These are phyloP conservation scores for Zymoseptoria tritici DNA, from an alignment of 2,329 filamentous ascomycete genomes.

Conservation along the genomic window DNA sequence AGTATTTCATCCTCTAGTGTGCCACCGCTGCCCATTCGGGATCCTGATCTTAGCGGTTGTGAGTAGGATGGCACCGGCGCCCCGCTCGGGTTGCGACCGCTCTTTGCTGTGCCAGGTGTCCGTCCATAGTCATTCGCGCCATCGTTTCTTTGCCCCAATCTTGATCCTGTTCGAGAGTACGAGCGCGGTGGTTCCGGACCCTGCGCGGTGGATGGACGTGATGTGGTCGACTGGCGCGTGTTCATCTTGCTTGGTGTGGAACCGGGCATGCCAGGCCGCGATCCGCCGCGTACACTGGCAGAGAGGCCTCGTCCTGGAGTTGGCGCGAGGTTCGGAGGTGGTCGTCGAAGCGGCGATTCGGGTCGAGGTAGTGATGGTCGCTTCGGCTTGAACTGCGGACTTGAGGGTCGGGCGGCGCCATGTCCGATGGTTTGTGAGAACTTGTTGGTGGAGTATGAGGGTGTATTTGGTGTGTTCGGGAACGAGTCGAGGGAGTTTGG, in stretches of 20 bases:
- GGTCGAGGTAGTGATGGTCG: conserved; percentile 77
- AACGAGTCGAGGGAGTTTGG: conserved; percentile 48
- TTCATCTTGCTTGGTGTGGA: conserved; percentile 25
- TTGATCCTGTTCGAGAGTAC: conserved; percentile 42
- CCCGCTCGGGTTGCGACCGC: conserved; percentile 30
- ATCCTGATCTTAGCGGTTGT: conserved; percentile 29
- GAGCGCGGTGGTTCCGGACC: conserved; percentile 32
- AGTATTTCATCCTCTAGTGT: conserved; percentile 52
- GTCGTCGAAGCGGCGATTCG: conserved; percentile 69
- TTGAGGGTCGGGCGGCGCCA: conserved; percentile 53
- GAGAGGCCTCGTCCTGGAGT: conserved; percentile 54
- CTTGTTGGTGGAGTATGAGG: conserved; percentile 57
- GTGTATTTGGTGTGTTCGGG: conserved; percentile 63
- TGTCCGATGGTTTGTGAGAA: conserved; percentile 86
- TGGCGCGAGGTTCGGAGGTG: conserved; percentile 48
- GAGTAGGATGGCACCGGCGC: conserved; percentile 35
- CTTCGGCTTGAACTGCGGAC: conserved; percentile 62
- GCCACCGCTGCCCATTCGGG: conserved; percentile 29
- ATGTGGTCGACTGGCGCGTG: conserved; percentile 45
- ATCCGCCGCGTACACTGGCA: conserved; percentile 39
- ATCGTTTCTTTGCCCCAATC: conserved; percentile 36
- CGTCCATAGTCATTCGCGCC: conserved; percentile 33
- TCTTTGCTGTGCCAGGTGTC: conserved; percentile 17
- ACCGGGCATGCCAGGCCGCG: conserved; percentile 39
- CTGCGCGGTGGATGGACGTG: conserved; percentile 34